These are phyloP conservation scores for Pleurotus cornucopiae DNA, from an alignment of 768 basidiomycete genomes.

Conservation along the genomic window DNA sequence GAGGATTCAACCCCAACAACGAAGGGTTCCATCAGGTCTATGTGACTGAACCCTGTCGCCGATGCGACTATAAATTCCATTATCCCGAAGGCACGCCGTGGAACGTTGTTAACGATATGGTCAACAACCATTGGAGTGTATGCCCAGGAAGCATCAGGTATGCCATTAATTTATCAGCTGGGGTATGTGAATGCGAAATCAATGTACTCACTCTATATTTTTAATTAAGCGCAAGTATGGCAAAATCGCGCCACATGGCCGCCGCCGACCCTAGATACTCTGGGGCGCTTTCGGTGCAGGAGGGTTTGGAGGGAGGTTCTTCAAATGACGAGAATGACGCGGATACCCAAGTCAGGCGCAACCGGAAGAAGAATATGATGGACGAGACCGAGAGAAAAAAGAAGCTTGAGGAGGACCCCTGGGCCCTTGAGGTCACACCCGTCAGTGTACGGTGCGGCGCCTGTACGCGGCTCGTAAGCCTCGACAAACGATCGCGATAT, in stretches of 20 bases:
- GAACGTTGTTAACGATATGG: conserved; percentile 8
- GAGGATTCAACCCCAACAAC: neutral
- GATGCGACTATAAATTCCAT: conserved; percentile 6
- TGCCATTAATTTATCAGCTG: neutral
- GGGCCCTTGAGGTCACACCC: conserved; percentile 16
- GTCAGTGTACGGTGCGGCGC: conserved; percentile 16
- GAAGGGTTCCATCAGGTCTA: neutral
- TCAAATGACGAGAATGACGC: conserved; percentile 5
- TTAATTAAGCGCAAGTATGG: neutral
- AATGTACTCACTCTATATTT: neutral
- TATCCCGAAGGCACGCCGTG: conserved; percentile 12
- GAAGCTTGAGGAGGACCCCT: conserved; percentile 16
- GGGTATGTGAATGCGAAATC: too few species aligned
- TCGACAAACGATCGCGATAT: conserved; percentile 18
- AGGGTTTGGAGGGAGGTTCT: conserved; percentile 3
- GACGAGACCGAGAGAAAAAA: conserved; percentile 8
- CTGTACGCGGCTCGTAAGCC: conserved; percentile 13
- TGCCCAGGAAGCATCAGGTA: conserved; percentile 13
- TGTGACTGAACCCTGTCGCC: conserved; percentile 1
- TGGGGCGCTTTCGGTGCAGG: neutral
- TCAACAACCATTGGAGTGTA: conserved; percentile 9
- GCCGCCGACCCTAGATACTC: conserved; percentile 1
- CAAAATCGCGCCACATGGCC: conserved; percentile 5
- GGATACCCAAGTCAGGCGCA: neutral
- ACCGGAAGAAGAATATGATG: conserved; percentile 14